phyloP scores from a whole-genome alignment of 768 basidiomycete genomes.

The Leccinum imitatum region DNA sequence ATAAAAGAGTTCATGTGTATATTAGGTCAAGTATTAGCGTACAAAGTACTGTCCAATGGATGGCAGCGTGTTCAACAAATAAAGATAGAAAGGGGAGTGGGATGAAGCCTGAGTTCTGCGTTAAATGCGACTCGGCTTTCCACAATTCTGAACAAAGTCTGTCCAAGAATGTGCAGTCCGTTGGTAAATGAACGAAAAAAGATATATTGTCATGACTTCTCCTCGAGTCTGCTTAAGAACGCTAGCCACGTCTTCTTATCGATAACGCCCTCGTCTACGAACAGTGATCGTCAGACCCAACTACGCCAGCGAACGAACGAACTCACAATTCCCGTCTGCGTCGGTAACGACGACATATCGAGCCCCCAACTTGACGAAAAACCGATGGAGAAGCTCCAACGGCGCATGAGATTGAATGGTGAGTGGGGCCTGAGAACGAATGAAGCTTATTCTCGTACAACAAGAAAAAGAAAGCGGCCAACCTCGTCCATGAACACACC shows the following conservation, averaged over 20 bases:
- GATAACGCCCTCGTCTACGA: conserved; percentile 81
- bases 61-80: neutral
- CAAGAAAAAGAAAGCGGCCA: conserved; percentile 7
- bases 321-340: conserved; percentile 75
- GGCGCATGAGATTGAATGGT: conserved; percentile 83
- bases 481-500: conserved; percentile 91
- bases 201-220: conserved; percentile 36
- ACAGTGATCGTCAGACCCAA: neutral
- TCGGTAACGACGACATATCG: conserved; percentile 87
- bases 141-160: neutral
- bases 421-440: conserved; percentile 68
- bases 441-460: neutral
- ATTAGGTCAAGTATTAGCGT: neutral
- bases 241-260: conserved; percentile 94
- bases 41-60: neutral
- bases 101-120: neutral
- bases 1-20: neutral
- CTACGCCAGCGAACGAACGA: conserved; percentile 3
- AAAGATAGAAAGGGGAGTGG: neutral
- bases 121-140: too few species aligned
- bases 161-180: neutral
- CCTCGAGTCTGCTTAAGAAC: conserved; percentile 76
- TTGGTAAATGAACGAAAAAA: neutral
- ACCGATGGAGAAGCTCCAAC: conserved; percentile 88
- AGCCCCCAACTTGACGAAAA: conserved; percentile 93